Conservation (phyloP, 768 basidiomycete genomes). For the Boletus pseudo-olivaceus region DNA sequence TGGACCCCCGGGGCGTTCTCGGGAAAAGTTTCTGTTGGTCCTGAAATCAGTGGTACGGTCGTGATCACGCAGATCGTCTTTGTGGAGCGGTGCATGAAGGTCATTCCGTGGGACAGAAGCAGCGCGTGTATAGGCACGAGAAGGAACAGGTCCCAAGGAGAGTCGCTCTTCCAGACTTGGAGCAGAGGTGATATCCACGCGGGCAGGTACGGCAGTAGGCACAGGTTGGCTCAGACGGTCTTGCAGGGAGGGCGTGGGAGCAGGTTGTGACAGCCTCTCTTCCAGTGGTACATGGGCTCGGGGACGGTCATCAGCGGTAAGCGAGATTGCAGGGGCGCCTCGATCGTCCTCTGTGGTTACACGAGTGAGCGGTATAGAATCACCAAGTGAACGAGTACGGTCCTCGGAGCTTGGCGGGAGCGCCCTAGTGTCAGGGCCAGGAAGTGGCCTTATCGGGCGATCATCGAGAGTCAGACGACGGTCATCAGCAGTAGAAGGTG, state of each 20-base stretch:
- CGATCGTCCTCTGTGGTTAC: conserved; percentile 28
- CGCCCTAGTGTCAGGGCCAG: conserved; percentile 16
- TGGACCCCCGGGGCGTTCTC: conserved; percentile 31
- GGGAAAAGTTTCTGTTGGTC: conserved; percentile 32
- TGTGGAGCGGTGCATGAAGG: conserved; percentile 28
- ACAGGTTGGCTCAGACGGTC: conserved; percentile 37
- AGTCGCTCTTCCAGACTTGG: conserved; percentile 42
- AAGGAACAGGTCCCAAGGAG: conserved; percentile 31
- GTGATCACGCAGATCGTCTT: conserved; percentile 30
- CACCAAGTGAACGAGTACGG: conserved; percentile 17
- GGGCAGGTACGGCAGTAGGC: conserved; percentile 9
- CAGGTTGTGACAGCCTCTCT: conserved; percentile 38
- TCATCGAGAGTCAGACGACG: conserved; percentile 30
- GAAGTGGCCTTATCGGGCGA: conserved; percentile 30
- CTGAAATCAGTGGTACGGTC: conserved; percentile 24
- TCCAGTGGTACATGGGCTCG: conserved; percentile 32
- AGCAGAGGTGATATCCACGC: conserved; percentile 25
- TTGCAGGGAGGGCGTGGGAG: conserved; percentile 33
- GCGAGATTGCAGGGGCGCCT: conserved; percentile 12
- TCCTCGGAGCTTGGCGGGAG: conserved; percentile 18
- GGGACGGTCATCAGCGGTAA: conserved; percentile 27
- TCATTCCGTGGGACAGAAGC: conserved; percentile 35
- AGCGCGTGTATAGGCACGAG: conserved; percentile 21
- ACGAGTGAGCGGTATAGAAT: conserved; percentile 16
- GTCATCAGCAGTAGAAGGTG: conserved; percentile 18